phyloP scores from a whole-genome alignment of 371 early-diverging fungal genomes.

The Mucor ambiguus region DNA sequence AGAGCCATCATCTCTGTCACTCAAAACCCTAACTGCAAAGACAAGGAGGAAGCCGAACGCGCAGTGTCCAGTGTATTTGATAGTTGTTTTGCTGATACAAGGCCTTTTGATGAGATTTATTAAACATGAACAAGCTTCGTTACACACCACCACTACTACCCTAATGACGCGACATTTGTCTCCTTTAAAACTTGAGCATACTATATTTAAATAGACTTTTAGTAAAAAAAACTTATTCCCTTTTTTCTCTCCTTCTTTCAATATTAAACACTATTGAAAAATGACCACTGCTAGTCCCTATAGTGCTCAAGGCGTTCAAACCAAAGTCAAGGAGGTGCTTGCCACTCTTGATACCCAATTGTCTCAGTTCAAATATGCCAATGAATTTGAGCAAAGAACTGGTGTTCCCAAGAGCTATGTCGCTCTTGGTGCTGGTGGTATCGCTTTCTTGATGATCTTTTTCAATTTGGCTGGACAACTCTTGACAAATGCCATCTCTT shows the following conservation, averaged over 20 bases:
- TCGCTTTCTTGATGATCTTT: conserved; percentile 76
- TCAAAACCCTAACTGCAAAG: conserved; percentile 76
- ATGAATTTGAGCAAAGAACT: conserved; percentile 67
- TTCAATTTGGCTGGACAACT: conserved; percentile 86
- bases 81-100: conserved; percentile 90
- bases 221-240: neutral
- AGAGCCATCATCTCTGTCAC: conserved; percentile 82
- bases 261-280: neutral
- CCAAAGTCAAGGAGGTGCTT: conserved; percentile 18
- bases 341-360: conserved; percentile 63
- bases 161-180: conserved; percentile 18
- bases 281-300: conserved; percentile 22
- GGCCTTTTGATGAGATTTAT: conserved; percentile 95
- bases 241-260: neutral
- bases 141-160: conserved; percentile 1
- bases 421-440: conserved; percentile 59
- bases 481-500: conserved; percentile 83
- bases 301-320: conserved; percentile 18
- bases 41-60: conserved; percentile 79
- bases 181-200: neutral
- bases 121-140: conserved; percentile 28
- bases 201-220: conserved; percentile 7
- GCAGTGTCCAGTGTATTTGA: conserved; percentile 89
- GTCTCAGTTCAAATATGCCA: conserved; percentile 61
- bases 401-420: conserved; percentile 87